Percentiles rank a stretch among this genome's conserved stretches.
Conservation (phyloP, 2,329 filamentous ascomycete species). For the Cadophora gregata region DNA sequence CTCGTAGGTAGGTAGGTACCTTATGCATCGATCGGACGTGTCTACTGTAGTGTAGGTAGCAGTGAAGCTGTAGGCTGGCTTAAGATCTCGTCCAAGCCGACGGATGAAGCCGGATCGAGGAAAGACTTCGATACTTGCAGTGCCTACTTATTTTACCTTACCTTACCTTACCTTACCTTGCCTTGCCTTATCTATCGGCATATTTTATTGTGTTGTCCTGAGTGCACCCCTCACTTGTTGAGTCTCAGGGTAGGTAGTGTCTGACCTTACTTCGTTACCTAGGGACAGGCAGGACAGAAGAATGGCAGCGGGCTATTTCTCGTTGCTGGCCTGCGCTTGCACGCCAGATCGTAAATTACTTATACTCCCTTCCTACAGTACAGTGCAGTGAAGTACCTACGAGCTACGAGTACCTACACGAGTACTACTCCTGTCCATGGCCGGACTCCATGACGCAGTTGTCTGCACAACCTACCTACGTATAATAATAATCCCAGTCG, state of each 20-base stretch:
- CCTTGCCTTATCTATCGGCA: not conserved
- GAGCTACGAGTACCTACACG: not conserved
- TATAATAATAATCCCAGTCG: constrained; percentile 19
- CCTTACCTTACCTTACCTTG: no score
- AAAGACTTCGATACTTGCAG: not conserved
- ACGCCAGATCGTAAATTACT: no score
- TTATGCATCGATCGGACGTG: no score
- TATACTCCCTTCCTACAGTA: not conserved
- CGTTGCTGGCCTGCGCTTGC: not conserved
- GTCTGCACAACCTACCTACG: no score
- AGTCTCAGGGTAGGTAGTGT: not conserved
- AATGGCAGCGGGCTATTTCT: not conserved
- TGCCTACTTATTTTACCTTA: no score
- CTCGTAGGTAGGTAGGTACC: no score
- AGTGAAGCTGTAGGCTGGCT: no score
- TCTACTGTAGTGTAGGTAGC: no score
- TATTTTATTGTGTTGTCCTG: not conserved
- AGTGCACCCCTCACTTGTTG: not conserved
- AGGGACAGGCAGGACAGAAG: not conserved
- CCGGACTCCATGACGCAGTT: constrained; percentile 25
- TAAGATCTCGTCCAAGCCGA: not conserved
- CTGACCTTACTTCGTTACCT: no score
- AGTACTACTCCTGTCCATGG: not conserved
- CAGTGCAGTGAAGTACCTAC: not conserved
- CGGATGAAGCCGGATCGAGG: not conserved